A percentile compares a stretch with the other conserved stretches of the same genome.
These are phyloP conservation scores for Rhynchosporium graminicola DNA, from an alignment of 2,329 filamentous ascomycete genomes.

Conservation along the genomic window DNA sequence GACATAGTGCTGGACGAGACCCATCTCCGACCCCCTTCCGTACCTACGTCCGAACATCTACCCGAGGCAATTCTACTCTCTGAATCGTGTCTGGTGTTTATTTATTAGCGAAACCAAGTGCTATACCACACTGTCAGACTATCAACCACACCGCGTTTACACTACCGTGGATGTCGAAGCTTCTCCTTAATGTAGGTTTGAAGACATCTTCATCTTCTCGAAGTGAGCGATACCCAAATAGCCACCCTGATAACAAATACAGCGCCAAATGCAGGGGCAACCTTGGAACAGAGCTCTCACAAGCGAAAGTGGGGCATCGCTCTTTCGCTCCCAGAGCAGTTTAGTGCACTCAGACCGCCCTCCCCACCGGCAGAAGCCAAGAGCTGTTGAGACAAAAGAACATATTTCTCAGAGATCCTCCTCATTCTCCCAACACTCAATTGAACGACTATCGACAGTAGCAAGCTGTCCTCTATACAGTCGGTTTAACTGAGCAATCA, in stretches of 20 bases:
- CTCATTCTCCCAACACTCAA: not conserved
- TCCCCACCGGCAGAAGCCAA: not conserved
- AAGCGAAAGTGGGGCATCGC: slow-evolving; percentile 1
- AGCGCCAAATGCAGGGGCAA: slow-evolving; percentile 7
- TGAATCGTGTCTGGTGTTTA: no score
- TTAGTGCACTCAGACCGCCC: slow-evolving; percentile 6
- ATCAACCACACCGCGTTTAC: no score
- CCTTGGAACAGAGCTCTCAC: not conserved
- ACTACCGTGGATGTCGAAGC: no score
- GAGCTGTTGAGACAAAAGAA: not conserved
- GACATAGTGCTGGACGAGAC: no score
- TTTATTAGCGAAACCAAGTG: no score
- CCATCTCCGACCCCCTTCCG: no score
- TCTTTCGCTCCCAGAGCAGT: not conserved
- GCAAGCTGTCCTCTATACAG: slow-evolving; percentile 11
- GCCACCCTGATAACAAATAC: not conserved
- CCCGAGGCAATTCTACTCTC: no score
- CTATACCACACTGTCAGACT: no score
- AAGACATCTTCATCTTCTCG: no score
- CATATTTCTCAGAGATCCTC: slow-evolving; percentile 5
- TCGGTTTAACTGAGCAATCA: slow-evolving; percentile 34
- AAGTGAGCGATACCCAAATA: no score
- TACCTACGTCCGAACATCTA: no score
- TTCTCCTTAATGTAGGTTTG: no score
- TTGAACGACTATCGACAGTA: slow-evolving; percentile 1